phyloP scores from a whole-genome alignment of 2,329 filamentous ascomycete genomes.

The Orbilia ellipsospora region DNA sequence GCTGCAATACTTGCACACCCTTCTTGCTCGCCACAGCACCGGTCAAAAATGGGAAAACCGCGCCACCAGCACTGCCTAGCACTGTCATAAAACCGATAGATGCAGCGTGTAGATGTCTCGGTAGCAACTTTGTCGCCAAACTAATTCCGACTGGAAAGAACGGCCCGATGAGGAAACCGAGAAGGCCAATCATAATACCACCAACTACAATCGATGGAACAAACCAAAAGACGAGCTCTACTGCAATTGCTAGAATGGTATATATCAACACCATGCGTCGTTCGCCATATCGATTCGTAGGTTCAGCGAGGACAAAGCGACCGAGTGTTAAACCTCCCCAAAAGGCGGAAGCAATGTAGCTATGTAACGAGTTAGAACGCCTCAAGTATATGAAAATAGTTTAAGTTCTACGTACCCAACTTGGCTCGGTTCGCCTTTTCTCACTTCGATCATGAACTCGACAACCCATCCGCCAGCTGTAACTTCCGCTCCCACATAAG shows the following conservation, averaged over 20 bases:
- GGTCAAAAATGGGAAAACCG: constrained; percentile 73
- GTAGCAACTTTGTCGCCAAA: constrained; percentile 78
- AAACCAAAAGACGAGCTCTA: constrained; percentile 82
- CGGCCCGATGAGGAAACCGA: constrained; percentile 84
- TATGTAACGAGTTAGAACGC: neutral
- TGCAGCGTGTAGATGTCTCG: constrained; percentile 78
- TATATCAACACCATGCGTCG: constrained; percentile 74
- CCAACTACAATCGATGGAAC: constrained; percentile 80
- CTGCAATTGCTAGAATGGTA: constrained; percentile 71
- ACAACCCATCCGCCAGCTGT: constrained; percentile 77
- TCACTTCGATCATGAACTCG: constrained; percentile 84
- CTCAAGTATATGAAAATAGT: neutral
- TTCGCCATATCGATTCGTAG: constrained; percentile 79
- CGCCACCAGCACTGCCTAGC: constrained; percentile 78
- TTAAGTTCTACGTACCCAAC: constrained; percentile 70
- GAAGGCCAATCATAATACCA: constrained; percentile 75
- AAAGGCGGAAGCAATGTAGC: constrained; percentile 75
- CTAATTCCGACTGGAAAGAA: constrained; percentile 81
- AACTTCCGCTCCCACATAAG: constrained; percentile 83
- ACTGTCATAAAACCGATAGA: constrained; percentile 83
- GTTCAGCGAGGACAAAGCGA: constrained; percentile 77
- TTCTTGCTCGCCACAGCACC: constrained; percentile 73
- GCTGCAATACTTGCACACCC: constrained; percentile 70
- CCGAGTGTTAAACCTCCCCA: constrained; percentile 85
- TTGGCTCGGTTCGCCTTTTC: constrained; percentile 75